A percentile compares a stretch with the other conserved stretches of the same genome.
These are phyloP conservation scores for Leccinum pellstonianum DNA, from an alignment of 768 basidiomycete species.

Conservation along the genomic window DNA sequence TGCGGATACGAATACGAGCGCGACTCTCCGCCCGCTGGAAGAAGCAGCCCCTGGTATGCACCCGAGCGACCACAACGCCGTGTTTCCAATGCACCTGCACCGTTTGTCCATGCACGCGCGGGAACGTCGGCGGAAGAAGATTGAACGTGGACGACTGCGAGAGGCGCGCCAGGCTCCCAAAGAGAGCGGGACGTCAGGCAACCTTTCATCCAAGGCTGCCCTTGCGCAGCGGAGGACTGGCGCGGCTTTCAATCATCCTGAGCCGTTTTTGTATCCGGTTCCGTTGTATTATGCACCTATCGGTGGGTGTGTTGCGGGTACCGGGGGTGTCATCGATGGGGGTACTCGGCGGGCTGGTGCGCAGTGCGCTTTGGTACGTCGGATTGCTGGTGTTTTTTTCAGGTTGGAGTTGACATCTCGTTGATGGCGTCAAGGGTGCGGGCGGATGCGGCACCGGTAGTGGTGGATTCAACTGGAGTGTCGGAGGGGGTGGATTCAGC, in stretches of 20 bases:
- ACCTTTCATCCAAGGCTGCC: too few relatives aligned
- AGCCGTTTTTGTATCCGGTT: too few relatives aligned
- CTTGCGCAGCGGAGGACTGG: too few relatives aligned
- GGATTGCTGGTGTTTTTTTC: background rate
- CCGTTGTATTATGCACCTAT: too few relatives aligned
- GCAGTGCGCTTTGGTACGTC: background rate
- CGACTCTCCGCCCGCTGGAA: conserved; percentile 31
- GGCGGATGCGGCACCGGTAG: background rate
- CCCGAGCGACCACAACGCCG: conserved; percentile 52
- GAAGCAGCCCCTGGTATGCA: conserved; percentile 45
- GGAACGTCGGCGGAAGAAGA: too few relatives aligned
- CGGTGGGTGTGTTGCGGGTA: background rate
- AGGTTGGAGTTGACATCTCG: background rate
- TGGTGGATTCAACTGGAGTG: too few relatives aligned
- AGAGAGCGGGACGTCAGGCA: too few relatives aligned
- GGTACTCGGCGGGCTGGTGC: background rate
- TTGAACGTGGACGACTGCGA: too few relatives aligned
- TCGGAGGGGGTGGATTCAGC: too few relatives aligned
- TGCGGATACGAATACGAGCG: conserved; percentile 8
- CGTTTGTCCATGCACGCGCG: background rate
- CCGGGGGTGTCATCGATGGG: background rate
- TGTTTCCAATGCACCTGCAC: conserved; percentile 33
- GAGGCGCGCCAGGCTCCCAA: too few relatives aligned
- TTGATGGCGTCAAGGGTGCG: background rate
- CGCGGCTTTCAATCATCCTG: too few relatives aligned